Evolutionary conservation across 2,329 filamentous ascomycete species (phyloP).

Genomic region (Zasmidium angulare): DNA sequence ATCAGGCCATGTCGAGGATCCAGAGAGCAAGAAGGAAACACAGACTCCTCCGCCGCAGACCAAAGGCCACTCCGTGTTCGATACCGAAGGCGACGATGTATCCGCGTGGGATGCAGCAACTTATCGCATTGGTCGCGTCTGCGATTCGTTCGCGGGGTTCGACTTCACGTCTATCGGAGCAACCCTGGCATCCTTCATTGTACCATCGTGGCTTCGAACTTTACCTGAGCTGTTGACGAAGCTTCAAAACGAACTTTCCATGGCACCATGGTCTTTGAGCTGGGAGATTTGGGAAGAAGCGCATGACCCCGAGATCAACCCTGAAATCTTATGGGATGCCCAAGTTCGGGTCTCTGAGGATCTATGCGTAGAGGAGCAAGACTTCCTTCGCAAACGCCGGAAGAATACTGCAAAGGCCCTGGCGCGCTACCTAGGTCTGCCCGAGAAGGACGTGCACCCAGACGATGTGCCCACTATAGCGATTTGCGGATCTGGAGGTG

Average conservation of each 20-base stretch:
- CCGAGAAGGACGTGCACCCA: constrained; percentile 79
- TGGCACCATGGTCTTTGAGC: constrained; percentile 82
- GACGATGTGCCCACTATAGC: constrained; percentile 93
- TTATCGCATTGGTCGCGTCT: constrained; percentile 25
- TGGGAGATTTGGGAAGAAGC: constrained; percentile 94
- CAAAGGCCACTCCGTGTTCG: constrained; percentile 20
- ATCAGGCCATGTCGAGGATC: background rate
- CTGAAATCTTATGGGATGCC: constrained; percentile 82
- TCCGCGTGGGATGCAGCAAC: constrained; percentile 31
- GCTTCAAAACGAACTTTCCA: constrained; percentile 81
- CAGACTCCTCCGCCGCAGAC: constrained; percentile 29
- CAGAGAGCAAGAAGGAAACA: background rate
- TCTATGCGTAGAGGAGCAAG: constrained; percentile 79
- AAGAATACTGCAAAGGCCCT: constrained; percentile 69
- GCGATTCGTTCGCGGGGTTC: constrained; percentile 30
- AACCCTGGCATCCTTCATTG: constrained; percentile 48
- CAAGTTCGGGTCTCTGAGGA: constrained; percentile 77
- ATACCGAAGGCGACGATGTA: constrained; percentile 14
- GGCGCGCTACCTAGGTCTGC: constrained; percentile 76
- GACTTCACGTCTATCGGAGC: constrained; percentile 29
- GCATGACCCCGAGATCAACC: constrained; percentile 77
- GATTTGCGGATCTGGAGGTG: constrained; percentile 91
- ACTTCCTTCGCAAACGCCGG: constrained; percentile 69
- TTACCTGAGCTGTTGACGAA: constrained; percentile 78
- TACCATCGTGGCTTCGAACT: constrained; percentile 78